Conservation (phyloP, 495 filamentous ascomycete genomes). For the Neurospora pannonica region DNA sequence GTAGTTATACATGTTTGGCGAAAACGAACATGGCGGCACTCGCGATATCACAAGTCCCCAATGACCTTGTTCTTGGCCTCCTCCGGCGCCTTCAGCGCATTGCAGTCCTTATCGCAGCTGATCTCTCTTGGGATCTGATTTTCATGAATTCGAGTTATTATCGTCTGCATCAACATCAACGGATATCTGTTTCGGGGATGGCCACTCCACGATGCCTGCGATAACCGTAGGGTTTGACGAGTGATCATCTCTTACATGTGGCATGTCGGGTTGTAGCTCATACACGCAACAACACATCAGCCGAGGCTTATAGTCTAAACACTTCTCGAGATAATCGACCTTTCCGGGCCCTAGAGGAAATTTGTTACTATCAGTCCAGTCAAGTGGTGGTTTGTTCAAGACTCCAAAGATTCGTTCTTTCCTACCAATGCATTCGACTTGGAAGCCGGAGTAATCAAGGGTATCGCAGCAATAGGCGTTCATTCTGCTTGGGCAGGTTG, state of each 20-base stretch:
- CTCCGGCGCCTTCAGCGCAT: background rate
- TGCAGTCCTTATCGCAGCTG: conserved; percentile 6
- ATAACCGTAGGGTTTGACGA: background rate
- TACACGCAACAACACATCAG: conserved; percentile 12
- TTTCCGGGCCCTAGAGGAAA: conserved; percentile 3
- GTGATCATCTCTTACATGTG: background rate
- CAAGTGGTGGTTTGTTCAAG: no score
- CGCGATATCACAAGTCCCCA: background rate
- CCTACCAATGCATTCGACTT: background rate
- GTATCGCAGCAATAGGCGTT: background rate
- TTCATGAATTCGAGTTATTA: background rate
- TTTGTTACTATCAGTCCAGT: background rate
- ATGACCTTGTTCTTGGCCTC: background rate
- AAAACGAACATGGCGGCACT: background rate
- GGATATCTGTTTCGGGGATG: background rate
- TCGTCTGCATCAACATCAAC: background rate
- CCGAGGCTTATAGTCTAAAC: conserved; percentile 1
- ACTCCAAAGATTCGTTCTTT: background rate
- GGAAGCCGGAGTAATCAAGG: background rate
- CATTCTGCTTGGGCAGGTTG: background rate
- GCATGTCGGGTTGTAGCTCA: background rate
- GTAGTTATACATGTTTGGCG: background rate
- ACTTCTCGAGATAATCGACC: conserved; percentile 5
- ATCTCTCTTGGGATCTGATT: conserved; percentile 1
- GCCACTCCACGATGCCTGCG: background rate